Percentiles rank a stretch among this genome's conserved stretches.
phyloP scores from a whole-genome alignment of 2,329 filamentous ascomycete genomes.

The Aureobasidium melanogenum region DNA sequence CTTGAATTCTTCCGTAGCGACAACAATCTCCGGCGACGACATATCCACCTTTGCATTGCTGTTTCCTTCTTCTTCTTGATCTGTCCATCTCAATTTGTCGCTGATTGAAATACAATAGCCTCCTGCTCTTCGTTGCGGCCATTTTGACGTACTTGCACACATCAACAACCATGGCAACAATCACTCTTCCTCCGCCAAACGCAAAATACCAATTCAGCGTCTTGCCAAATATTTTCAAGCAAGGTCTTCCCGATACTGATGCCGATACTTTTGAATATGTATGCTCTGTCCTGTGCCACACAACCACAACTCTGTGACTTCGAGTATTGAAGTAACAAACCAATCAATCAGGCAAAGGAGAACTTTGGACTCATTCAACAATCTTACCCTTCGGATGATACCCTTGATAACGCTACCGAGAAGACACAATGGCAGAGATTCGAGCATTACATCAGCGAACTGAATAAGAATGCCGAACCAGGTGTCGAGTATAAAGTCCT shows the following conservation, averaged over 20 bases:
- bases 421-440: constrained; percentile 58
- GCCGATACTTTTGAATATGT: constrained; percentile 56
- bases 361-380: constrained; percentile 60
- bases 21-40: background rate
- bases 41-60: background rate
- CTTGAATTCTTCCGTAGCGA: background rate
- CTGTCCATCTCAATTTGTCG: too few relatives aligned
- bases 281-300: constrained; percentile 11
- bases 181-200: constrained; percentile 15
- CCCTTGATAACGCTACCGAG: constrained; percentile 30
- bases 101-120: background rate
- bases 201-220: constrained; percentile 19
- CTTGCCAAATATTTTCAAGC: constrained; percentile 49
- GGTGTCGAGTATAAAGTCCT: constrained; percentile 37
- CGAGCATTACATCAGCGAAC: constrained; percentile 43
- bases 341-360: constrained; percentile 22
- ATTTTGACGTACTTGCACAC: background rate
- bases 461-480: constrained; percentile 34
- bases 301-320: too few relatives aligned
- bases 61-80: background rate
- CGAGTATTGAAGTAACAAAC: background rate
- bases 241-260: constrained; percentile 51
- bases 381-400: constrained; percentile 36
- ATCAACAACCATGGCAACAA: constrained; percentile 5
- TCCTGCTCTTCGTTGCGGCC: background rate